Evolutionary conservation across 2,329 filamentous ascomycete genomes (phyloP).

Genomic region (Orbilia quercus): DNA sequence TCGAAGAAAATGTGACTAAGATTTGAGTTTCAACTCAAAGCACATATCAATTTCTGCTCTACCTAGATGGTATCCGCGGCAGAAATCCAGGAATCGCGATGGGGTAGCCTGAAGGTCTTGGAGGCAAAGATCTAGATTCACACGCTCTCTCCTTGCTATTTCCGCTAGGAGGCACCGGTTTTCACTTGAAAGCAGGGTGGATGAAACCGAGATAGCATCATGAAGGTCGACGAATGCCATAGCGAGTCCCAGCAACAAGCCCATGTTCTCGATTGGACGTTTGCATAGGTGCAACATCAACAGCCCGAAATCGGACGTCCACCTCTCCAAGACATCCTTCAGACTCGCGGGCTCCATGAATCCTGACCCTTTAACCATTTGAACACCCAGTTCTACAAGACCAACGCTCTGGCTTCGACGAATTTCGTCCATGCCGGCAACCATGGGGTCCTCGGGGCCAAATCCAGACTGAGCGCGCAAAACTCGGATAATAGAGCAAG

Average conservation of each 20-base stretch:
- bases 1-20: background rate
- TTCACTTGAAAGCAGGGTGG: constrained; percentile 6
- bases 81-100: constrained; percentile 30
- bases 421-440: constrained; percentile 64
- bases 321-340: constrained; percentile 25
- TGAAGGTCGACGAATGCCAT: constrained; percentile 35
- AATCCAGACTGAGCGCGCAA: constrained; percentile 65
- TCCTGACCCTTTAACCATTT: constrained; percentile 17
- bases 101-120: constrained; percentile 19
- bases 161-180: constrained; percentile 2
- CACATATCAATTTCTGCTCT: constrained; percentile 23
- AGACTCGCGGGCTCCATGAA: constrained; percentile 13
- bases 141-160: constrained; percentile 22
- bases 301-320: constrained; percentile 29
- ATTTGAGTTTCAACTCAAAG: constrained; percentile 1
- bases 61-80: constrained; percentile 29
- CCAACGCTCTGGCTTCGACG: constrained; percentile 9
- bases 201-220: constrained; percentile 7
- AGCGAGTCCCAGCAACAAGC: constrained; percentile 19
- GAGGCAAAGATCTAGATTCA: constrained; percentile 24
- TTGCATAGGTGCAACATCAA: constrained; percentile 38
- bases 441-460: constrained; percentile 61
- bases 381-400: constrained; percentile 23
- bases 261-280: constrained; percentile 22
- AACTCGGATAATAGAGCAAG: constrained; percentile 62